Evolutionary conservation across 2,329 filamentous ascomycete genomes (phyloP).

Genomic region (Dactylella cylindrospora): DNA sequence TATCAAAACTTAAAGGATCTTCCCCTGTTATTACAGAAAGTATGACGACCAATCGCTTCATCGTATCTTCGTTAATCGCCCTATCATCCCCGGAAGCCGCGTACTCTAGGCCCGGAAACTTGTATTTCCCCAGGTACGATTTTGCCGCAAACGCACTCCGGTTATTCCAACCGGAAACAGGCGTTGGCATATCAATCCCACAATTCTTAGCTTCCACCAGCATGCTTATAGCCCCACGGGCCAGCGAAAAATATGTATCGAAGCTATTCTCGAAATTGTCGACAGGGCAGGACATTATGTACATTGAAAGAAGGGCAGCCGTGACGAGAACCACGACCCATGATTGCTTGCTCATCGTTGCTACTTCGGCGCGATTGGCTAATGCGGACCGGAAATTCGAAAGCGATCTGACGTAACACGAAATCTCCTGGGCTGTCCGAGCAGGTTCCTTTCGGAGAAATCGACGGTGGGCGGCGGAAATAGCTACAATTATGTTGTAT

Average conservation of each 20-base stretch:
- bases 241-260: constrained; percentile 32
- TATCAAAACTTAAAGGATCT: background rate
- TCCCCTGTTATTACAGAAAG: background rate
- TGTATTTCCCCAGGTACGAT: too few species aligned
- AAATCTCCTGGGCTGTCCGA: constrained; percentile 15
- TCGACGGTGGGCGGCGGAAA: constrained; percentile 18
- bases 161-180: background rate
- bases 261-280: constrained; percentile 23
- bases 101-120: constrained; percentile 29
- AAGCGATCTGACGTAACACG: constrained; percentile 23
- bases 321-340: constrained; percentile 23
- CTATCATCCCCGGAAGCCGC: constrained; percentile 23
- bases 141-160: background rate
- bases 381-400: constrained; percentile 12
- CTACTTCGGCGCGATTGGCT: constrained; percentile 1
- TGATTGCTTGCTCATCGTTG: background rate
- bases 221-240: constrained; percentile 23
- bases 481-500: constrained; percentile 23
- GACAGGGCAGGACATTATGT: constrained; percentile 28
- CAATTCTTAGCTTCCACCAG: constrained; percentile 14
- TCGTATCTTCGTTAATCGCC: background rate
- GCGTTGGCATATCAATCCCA: background rate
- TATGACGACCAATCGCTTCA: constrained; percentile 1
- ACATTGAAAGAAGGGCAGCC: constrained; percentile 19
- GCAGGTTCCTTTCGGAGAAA: constrained; percentile 1